These are phyloP conservation scores for Phytophthora citricola DNA, from an alignment of 352 stramenopile genomes.

Conservation along the genomic window DNA sequence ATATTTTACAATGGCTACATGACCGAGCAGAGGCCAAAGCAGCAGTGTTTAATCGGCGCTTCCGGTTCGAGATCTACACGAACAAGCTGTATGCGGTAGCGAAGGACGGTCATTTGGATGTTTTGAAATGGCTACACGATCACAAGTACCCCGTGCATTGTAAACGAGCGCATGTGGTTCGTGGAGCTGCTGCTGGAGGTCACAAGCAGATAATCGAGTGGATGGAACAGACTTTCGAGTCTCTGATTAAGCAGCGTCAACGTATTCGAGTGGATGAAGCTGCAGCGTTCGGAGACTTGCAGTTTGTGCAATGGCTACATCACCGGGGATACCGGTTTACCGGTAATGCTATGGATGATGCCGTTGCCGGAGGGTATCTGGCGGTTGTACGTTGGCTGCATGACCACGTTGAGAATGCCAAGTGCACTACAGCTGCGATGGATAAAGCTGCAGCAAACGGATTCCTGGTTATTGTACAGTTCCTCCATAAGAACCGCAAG, in stretches of 20 bases:
- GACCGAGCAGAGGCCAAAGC: conserved; percentile 21
- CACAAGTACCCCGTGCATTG: conserved; percentile 36
- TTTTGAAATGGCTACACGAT: conserved; percentile 43
- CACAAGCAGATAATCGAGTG: conserved; percentile 36
- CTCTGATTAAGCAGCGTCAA: conserved; percentile 29
- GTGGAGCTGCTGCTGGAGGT: conserved; percentile 31
- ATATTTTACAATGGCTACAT: conserved; percentile 49
- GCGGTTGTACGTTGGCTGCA: conserved; percentile 40
- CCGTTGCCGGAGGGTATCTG: conserved; percentile 33
- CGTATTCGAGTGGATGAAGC: conserved; percentile 45
- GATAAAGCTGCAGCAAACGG: conserved; percentile 41
- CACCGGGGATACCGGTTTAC: conserved; percentile 41
- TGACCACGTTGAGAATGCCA: conserved; percentile 20
- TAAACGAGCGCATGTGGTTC: conserved; percentile 39
- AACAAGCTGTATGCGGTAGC: conserved; percentile 37
- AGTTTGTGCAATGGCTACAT: conserved; percentile 43
- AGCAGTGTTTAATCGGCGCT: conserved; percentile 23
- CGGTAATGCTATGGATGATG: conserved; percentile 31
- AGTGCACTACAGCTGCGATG: conserved; percentile 37
- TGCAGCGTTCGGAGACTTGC: conserved; percentile 34
- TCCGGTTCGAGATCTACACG: conserved; percentile 37
- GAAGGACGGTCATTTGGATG: conserved; percentile 30
- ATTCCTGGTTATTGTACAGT: conserved; percentile 35
- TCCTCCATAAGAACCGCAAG: conserved; percentile 44
- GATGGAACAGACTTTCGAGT: conserved; percentile 34